These are phyloP conservation scores for Fusarium sp. DNA, from an alignment of 2,329 filamentous ascomycete species.

Conservation along the genomic window DNA sequence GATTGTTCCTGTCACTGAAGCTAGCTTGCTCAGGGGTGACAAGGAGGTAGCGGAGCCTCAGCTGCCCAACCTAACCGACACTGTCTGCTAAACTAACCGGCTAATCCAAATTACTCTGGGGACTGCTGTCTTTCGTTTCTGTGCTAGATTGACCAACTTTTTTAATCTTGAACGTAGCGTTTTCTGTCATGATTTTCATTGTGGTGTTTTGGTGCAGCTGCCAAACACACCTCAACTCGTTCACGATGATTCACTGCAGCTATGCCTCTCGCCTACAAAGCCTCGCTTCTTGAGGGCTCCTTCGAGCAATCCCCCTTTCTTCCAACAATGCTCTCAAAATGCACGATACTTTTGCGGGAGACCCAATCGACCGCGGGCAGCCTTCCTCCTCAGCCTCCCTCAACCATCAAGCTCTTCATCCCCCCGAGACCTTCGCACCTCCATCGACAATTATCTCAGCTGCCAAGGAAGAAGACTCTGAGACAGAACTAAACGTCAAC, in stretches of 20 bases:
- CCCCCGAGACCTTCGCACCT: slow-evolving; percentile 1
- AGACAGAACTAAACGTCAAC: slow-evolving; percentile 23
- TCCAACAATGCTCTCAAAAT: not conserved
- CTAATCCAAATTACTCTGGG: not conserved
- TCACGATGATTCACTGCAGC: slow-evolving; percentile 19
- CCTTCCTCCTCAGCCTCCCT: not conserved
- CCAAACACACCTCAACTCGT: rapidly evolving
- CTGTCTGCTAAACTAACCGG: not conserved
- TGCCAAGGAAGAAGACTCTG: slow-evolving; percentile 11
- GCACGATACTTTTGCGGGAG: not conserved
- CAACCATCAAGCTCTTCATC: not conserved
- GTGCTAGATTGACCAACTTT: rapidly evolving
- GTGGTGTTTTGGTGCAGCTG: rapidly evolving
- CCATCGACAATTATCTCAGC: no score
- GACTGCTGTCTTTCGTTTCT: rapidly evolving
- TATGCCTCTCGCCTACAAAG: no score
- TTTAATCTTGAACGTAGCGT: no score
- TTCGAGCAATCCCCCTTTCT: rapidly evolving
- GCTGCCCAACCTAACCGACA: not conserved
- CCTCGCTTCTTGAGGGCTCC: rapidly evolving
- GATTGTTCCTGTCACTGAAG: no score
- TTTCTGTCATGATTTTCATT: no score
- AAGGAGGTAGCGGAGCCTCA: not conserved
- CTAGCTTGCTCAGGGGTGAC: not conserved
- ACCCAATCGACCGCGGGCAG: no score